Evolutionary conservation across 2,329 filamentous ascomycete genomes (phyloP), one percentile per base, ranked within the genome.

Genomic region (Boeremia exigua): DNA sequence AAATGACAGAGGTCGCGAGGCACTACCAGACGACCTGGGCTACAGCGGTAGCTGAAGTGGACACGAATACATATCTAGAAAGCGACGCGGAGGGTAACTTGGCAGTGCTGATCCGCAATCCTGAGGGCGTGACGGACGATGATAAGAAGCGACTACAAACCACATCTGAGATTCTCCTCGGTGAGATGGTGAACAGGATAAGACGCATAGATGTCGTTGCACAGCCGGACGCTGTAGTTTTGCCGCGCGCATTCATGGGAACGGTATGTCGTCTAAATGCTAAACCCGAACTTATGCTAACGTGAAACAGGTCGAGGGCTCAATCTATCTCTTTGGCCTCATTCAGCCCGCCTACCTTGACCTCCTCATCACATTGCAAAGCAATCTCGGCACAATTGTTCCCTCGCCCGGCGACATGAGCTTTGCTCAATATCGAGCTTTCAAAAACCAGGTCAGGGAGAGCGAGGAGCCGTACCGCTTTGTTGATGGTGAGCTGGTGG

Each of bases 131-230:
- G 1, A 92, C 88, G 0, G 82, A 84, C 1, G 88, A 95, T 48
- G 92, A 96, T 65, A 84, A 83, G 56, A 83, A 83, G 45, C 82
- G 86, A 27, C 78, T 98, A 62, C 84, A 91, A 37, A 81, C 92
- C 5, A 91, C 86, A 0, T 88, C 89, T 56, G 93, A 97, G 75
- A 86, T 98, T 60, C 87, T 89, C 39, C 81, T 99, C 9, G 93
- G 95, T 1, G 94, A 99, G 74, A 92, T 95, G 84, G 91, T 98
- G 51, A 99, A 99, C 71, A 85, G 87, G 29, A 96, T 98, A 51
- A 85, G 88, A 19, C 85, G 85, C 27, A 85, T 98, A 15, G 82
- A 88, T 49, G 86, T 96, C 9, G 82, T 86, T 27, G 80, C 86
- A 3, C 82, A 82, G 15, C 79, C 86, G 2, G 87, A 82, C 61